These are phyloP conservation scores for Pseudocercospora pini-densiflorae DNA, from an alignment of 2,329 filamentous ascomycete species.

Conservation along the genomic window DNA sequence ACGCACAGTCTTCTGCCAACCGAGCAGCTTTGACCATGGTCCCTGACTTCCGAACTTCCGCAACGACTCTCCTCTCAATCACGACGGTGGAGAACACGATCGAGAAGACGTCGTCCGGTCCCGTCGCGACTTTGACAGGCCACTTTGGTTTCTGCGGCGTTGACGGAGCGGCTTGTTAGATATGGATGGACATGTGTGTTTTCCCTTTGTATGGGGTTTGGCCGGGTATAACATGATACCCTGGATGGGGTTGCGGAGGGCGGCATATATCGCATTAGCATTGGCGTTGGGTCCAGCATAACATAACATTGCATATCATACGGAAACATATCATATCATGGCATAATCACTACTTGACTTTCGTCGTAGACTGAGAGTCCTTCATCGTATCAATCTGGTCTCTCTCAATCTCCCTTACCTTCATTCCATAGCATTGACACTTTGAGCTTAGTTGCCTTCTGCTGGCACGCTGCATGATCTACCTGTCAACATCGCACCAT, in stretches of 20 bases:
- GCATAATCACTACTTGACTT: background rate
- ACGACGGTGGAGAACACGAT: background rate
- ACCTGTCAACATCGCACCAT: too few relatives aligned
- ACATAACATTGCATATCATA: background rate
- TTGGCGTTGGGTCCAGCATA: background rate
- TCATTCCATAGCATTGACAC: too few relatives aligned
- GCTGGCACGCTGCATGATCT: too few relatives aligned
- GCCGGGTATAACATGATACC: too few relatives aligned
- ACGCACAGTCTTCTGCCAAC: background rate
- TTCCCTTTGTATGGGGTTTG: too few relatives aligned
- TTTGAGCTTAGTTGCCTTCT: too few relatives aligned
- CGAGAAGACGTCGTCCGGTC: background rate
- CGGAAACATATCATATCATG: background rate
- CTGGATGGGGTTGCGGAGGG: background rate
- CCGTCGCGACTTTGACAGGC: background rate
- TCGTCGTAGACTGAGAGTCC: too few relatives aligned
- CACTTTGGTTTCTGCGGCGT: background rate
- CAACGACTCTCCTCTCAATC: background rate
- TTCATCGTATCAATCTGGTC: too few relatives aligned
- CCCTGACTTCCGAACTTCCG: background rate
- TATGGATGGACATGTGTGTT: background rate
- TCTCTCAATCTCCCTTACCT: too few relatives aligned
- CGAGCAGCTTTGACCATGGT: background rate
- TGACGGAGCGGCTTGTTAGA: conserved; percentile 1
- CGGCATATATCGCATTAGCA: background rate